Conservation (phyloP, 768 basidiomycete genomes). For the Fistulinella prunicolor region DNA sequence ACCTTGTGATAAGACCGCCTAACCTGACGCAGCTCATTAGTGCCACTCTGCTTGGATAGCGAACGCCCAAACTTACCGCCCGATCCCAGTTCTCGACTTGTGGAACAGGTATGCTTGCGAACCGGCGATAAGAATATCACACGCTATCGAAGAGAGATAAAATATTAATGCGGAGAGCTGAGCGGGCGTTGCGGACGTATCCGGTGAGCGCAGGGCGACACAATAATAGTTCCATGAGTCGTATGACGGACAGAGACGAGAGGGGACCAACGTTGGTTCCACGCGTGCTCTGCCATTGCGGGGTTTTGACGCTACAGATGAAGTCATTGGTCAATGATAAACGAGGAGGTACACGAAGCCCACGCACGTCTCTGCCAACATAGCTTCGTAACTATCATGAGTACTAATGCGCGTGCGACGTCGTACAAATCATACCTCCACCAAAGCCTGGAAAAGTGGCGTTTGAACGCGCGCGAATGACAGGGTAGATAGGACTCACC, state of each 20-base stretch:
- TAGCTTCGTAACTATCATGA: conserved; percentile 20
- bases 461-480: background rate
- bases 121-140: conserved; percentile 34
- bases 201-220: too few species aligned
- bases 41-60: background rate
- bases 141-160: conserved; percentile 33
- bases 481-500: conserved; percentile 19
- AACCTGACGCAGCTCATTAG: conserved; percentile 17
- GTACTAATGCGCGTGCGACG: background rate
- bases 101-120: conserved; percentile 35
- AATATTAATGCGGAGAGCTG: conserved; percentile 33
- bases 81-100: conserved; percentile 29
- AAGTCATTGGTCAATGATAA: background rate
- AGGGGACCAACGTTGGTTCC: conserved; percentile 29
- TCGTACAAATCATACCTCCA: conserved; percentile 20
- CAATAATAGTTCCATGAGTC: background rate
- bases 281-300: conserved; percentile 32
- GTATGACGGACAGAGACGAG: background rate
- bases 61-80: conserved; percentile 19
- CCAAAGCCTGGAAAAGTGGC: conserved; percentile 22
- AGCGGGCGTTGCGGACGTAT: too few species aligned
- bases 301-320: conserved; percentile 23
- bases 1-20: conserved; percentile 31
- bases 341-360: background rate
- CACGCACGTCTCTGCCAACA: conserved; percentile 33